Conservation (phyloP, 2,329 filamentous ascomycete species). For the Beauveria scarabaeidicola region DNA sequence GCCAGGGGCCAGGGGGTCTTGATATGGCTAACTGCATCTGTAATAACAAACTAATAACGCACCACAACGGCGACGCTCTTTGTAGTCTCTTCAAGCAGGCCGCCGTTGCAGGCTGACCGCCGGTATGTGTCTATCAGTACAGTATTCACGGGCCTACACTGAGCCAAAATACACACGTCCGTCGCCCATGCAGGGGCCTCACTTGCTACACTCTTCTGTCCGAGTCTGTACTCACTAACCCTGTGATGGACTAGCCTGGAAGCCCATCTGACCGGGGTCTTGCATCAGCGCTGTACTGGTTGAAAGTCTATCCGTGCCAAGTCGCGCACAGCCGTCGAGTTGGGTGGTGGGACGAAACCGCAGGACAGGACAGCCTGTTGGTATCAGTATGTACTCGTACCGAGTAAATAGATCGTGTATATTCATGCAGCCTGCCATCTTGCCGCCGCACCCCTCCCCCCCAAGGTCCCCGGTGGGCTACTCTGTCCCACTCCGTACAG, state of each 20-base stretch:
- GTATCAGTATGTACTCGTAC: no score
- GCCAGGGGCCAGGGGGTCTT: no score
- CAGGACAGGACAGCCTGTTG: not conserved
- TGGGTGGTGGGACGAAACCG: conserved; percentile 6
- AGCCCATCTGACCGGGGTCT: not conserved
- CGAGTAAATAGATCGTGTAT: conserved; percentile 1
- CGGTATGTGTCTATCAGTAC: not conserved
- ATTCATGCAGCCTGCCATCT: not conserved
- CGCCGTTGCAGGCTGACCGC: not conserved
- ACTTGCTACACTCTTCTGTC: not conserved
- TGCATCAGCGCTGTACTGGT: not conserved
- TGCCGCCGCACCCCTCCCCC: not conserved
- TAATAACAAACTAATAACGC: no score
- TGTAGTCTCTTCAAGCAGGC: no score
- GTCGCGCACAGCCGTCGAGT: not conserved
- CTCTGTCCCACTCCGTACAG: not conserved
- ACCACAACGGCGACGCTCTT: no score
- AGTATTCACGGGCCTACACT: not conserved
- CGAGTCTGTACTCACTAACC: not conserved
- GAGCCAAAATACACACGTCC: not conserved
- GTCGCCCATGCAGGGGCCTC: not conserved
- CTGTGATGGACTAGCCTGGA: not conserved
- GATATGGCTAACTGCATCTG: no score
- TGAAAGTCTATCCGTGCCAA: conserved; percentile 9
- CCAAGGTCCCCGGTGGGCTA: not conserved